These are phyloP conservation scores for Blastocystis sp. DNA, from an alignment of 352 stramenopile genomes.

Conservation along the genomic window DNA sequence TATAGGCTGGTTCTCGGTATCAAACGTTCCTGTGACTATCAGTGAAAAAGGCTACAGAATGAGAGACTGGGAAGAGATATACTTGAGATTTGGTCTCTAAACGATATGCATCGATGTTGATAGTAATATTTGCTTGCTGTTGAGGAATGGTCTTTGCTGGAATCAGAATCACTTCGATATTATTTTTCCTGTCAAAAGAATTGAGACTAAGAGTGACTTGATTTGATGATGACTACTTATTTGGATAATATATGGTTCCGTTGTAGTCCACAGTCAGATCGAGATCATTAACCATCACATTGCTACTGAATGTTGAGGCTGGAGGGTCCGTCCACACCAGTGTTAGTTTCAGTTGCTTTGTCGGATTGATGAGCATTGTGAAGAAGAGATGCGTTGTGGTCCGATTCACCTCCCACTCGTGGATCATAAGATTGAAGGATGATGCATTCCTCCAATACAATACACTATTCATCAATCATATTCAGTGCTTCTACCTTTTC, in stretches of 20 bases:
- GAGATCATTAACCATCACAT: slow-evolving; percentile 63
- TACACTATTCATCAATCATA: not conserved
- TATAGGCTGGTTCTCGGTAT: slow-evolving; percentile 52
- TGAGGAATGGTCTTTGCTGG: not conserved
- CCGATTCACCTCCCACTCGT: not conserved
- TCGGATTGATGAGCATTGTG: not conserved
- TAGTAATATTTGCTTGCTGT: slow-evolving; percentile 2
- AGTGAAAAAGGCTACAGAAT: slow-evolving; percentile 45
- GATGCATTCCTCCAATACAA: slow-evolving; percentile 48
- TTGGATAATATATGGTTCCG: slow-evolving; percentile 28
- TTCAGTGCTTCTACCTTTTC: not conserved
- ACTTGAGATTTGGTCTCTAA: slow-evolving; percentile 47
- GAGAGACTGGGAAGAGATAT: not conserved
- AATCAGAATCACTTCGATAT: slow-evolving; percentile 29
- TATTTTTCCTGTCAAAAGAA: slow-evolving; percentile 4
- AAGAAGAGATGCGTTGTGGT: not conserved
- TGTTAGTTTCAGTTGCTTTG: slow-evolving; percentile 54
- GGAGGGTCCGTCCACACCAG: slow-evolving; percentile 63
- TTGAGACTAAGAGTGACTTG: not conserved
- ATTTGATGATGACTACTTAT: not conserved
- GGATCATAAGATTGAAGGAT: slow-evolving; percentile 44
- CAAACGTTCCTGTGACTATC: slow-evolving; percentile 30
- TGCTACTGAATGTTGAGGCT: slow-evolving; percentile 58
- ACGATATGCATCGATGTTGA: slow-evolving; percentile 18
- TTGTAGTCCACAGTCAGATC: slow-evolving; percentile 50